phyloP scores from a whole-genome alignment of 2,329 filamentous ascomycete genomes.

The Xylaria digitata region DNA sequence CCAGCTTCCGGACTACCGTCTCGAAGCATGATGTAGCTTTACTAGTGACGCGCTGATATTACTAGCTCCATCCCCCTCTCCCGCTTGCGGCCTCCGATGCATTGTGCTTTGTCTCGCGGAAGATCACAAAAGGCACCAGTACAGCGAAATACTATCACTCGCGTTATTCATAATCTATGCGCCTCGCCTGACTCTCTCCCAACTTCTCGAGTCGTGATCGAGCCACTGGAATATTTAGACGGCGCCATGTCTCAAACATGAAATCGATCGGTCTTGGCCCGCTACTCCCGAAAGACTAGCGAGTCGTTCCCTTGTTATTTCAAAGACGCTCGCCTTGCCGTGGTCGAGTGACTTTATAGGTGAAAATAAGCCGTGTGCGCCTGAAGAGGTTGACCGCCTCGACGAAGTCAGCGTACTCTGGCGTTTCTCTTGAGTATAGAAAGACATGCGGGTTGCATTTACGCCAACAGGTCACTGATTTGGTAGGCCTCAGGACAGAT shows the following conservation, averaged over 20 bases:
- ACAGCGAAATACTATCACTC: background rate
- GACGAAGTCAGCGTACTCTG: background rate
- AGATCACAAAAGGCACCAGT: background rate
- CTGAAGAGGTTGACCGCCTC: background rate
- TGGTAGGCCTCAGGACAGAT: background rate
- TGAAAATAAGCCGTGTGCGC: background rate
- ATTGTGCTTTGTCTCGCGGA: conserved; percentile 1
- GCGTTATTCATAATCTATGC: background rate
- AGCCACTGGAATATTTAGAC: background rate
- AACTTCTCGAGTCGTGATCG: background rate
- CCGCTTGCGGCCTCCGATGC: background rate
- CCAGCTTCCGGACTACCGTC: background rate
- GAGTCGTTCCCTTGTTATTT: no score
- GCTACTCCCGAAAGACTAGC: background rate
- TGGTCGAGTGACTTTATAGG: background rate
- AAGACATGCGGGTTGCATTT: background rate
- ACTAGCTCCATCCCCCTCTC: background rate
- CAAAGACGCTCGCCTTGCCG: no score
- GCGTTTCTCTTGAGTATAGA: background rate
- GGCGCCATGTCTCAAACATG: background rate
- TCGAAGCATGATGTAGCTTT: background rate
- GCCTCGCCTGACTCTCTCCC: background rate
- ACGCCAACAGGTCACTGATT: background rate
- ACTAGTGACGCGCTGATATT: background rate
- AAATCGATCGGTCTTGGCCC: background rate